Evolutionary conservation across 2,329 filamentous ascomycete genomes (phyloP).

Genomic region (Epichloe aotearoae): DNA sequence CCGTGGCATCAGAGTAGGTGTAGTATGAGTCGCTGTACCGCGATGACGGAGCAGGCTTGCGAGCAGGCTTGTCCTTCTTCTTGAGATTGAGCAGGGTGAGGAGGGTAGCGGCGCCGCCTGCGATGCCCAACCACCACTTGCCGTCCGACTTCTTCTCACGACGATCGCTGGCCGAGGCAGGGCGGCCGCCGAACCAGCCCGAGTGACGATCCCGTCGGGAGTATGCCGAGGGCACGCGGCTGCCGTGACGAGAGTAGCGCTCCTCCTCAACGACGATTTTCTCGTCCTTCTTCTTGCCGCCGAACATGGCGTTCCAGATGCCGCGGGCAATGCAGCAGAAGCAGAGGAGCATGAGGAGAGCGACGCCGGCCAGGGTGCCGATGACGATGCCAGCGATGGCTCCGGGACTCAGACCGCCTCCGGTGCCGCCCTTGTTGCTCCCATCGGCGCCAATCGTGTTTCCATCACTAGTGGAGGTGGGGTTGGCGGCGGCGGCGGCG

Average conservation of each 20-base stretch:
- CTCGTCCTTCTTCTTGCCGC: slow-evolving; percentile 41
- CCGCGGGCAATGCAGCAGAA: slow-evolving; percentile 59
- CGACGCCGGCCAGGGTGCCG: slow-evolving; percentile 53
- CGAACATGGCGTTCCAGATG: slow-evolving; percentile 51
- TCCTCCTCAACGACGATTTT: slow-evolving; percentile 51
- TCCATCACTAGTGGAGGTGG: slow-evolving; percentile 32
- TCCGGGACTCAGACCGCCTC: slow-evolving; percentile 47
- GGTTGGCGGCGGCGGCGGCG: slow-evolving; percentile 37
- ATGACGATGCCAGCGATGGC: slow-evolving; percentile 75
- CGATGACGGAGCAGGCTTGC: slow-evolving; percentile 21
- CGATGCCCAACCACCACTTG: slow-evolving; percentile 39
- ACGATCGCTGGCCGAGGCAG: slow-evolving; percentile 25
- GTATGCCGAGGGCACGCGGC: slow-evolving; percentile 26
- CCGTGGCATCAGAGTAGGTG: slow-evolving; percentile 33
- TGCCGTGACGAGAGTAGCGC: slow-evolving; percentile 39
- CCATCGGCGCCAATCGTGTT: slow-evolving; percentile 22
- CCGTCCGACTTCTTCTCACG: slow-evolving; percentile 36
- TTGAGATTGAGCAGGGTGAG: slow-evolving; percentile 40
- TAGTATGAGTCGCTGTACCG: slow-evolving; percentile 41
- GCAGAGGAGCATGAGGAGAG: slow-evolving; percentile 56
- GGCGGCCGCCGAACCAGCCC: slow-evolving; percentile 41
- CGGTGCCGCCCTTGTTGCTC: slow-evolving; percentile 25
- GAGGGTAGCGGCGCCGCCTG: slow-evolving; percentile 36
- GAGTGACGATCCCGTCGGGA: slow-evolving; percentile 38
- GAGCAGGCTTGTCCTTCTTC: slow-evolving; percentile 33